Evolutionary conservation across 495 filamentous ascomycete genomes (phyloP), one percentile per base, ranked within the genome.

Genomic region (Clohesyomyces aquaticus): DNA sequence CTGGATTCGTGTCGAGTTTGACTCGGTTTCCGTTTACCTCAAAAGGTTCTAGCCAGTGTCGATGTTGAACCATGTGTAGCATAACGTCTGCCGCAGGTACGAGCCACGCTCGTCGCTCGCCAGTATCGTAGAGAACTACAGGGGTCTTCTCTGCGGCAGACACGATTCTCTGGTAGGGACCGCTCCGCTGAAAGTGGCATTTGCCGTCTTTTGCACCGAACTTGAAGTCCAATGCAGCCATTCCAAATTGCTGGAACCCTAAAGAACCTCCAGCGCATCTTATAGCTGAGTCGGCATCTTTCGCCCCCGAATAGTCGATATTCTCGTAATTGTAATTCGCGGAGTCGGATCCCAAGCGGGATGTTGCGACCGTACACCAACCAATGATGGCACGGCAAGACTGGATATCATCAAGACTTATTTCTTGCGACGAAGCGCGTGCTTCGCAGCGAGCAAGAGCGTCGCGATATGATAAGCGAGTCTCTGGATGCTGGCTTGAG

Each of bases 291-390:
- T 23, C 11, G 8, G 59, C 49, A n/a, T 69, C 55, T 4, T 49
- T 28, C 0, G 71, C 71, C 27, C 54, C 35, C 0, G 69, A 71
- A 57, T 70, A 71, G 27, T 73, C 71, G 29, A 73, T 65, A 25
- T 62, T 65, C 22, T 60, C 48, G 46, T 69, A 66, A 19, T 48
- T 29, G n/a, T n/a, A n/a, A n/a, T n/a, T n/a, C 0, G 61, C 32
- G 0, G 41, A 47, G n/a, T 4, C 41, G 4, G 55, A 66, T 12
- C 65, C 71, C 27, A 73, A 48, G 0, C 26, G 23, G 9, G 55
- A 60, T 10, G 38, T 61, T 9, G 58, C 49, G 0, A 2, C 22
- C 18, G n/a, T 45, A 26, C 69, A 71, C 71, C 71, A 73, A 8
- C 71, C 71, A 12, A 73, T 48, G 28, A 67, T 66, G 3, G 69